Evolutionary conservation across 495 filamentous ascomycete genomes (phyloP).

Genomic region (Neurospora africana): DNA sequence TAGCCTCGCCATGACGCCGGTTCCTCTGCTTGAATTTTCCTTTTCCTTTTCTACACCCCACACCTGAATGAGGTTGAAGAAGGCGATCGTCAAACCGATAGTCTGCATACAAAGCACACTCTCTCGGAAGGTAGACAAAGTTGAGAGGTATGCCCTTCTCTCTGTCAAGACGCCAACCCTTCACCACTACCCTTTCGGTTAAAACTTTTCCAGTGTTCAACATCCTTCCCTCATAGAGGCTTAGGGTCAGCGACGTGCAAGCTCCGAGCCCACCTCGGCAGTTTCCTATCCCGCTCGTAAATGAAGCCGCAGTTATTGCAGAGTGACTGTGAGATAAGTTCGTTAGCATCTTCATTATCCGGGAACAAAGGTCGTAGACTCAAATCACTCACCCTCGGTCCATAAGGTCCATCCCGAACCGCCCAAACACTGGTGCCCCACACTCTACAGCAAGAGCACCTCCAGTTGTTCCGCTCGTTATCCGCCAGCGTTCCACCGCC

Average conservation of each 20-base stretch:
- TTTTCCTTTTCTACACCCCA: neutral
- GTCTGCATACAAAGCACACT: neutral
- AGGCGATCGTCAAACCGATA: neutral
- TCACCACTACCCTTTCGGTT: neutral
- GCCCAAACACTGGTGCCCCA: conserved; percentile 90
- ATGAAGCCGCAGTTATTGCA: conserved; percentile 90
- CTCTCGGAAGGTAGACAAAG: neutral
- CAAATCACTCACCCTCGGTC: conserved; percentile 57
- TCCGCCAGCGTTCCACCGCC: conserved; percentile 62
- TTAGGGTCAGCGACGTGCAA: conserved; percentile 46
- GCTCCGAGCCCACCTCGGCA: conserved; percentile 74
- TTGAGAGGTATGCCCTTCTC: neutral
- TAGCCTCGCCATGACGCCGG: neutral
- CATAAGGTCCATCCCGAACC: conserved; percentile 81
- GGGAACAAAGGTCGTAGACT: neutral
- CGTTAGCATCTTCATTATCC: conserved; percentile 1
- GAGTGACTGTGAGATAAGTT: conserved; percentile 51
- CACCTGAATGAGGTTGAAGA: neutral
- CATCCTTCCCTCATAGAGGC: conserved; percentile 2
- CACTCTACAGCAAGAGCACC: conserved; percentile 80
- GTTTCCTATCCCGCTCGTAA: conserved; percentile 74
- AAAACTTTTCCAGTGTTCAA: neutral
- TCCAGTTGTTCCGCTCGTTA: conserved; percentile 74
- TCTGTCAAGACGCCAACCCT: neutral
- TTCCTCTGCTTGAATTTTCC: neutral